phyloP scores from a whole-genome alignment of 495 filamentous ascomycete species.

The Penicillium ochrochloron region DNA sequence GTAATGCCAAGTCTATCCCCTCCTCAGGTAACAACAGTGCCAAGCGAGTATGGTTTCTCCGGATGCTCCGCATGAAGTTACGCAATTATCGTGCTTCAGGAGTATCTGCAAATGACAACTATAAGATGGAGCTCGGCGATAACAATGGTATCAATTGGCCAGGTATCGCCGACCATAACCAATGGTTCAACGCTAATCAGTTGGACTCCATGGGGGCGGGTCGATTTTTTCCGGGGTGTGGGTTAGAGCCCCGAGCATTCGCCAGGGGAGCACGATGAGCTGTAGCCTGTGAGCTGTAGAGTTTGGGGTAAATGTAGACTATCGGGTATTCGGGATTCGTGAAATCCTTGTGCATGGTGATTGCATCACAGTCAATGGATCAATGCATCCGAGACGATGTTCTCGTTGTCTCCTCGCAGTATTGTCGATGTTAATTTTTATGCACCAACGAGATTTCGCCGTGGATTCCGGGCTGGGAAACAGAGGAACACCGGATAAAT shows the following conservation, averaged over 20 bases:
- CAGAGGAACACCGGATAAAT: neutral
- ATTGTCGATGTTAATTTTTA: neutral
- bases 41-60: neutral
- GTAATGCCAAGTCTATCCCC: constrained; percentile 1
- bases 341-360: neutral
- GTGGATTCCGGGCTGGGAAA: neutral
- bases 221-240: constrained; percentile 5
- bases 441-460: neutral
- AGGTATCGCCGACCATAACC: neutral
- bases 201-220: constrained; percentile 3
- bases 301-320: neutral
- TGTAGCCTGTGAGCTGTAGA: neutral
- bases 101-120: neutral
- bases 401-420: neutral
- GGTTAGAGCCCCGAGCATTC: constrained; percentile 4
- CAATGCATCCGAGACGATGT: neutral
- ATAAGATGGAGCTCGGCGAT: neutral
- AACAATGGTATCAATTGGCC: neutral
- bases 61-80: neutral
- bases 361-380: neutral
- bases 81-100: neutral
- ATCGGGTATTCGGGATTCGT: neutral
- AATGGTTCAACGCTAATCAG: neutral
- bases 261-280: neutral
- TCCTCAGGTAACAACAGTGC: neutral